A percentile compares a stretch with the other conserved stretches of the same genome.
phyloP scores from a whole-genome alignment of 257 asterid genomes.

The Nicotiana paniculata region DNA sequence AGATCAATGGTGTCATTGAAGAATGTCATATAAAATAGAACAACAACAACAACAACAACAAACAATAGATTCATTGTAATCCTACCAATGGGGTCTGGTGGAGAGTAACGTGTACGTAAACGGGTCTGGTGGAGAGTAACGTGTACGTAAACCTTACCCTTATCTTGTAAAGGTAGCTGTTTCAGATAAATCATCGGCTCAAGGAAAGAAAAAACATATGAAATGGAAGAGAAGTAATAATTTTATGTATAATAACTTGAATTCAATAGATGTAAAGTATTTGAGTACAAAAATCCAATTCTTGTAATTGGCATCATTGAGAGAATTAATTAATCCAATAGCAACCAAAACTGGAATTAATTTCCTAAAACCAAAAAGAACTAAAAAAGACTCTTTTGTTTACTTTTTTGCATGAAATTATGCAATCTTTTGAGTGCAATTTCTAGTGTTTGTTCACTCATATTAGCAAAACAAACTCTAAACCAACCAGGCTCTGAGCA shows the following conservation, averaged over 20 bases:
- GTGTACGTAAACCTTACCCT: too few species aligned
- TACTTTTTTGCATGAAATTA: conserved; percentile 30
- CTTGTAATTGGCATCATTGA: not conserved
- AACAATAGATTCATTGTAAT: too few species aligned
- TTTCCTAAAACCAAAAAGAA: not conserved
- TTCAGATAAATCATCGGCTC: not conserved
- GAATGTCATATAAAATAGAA: not conserved
- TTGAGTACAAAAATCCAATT: not conserved
- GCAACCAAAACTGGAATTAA: not conserved
- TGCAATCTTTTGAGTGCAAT: conserved; percentile 39
- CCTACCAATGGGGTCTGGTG: too few species aligned
- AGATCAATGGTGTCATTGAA: not conserved
- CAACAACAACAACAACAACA: not conserved
- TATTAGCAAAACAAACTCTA: conserved; percentile 47
- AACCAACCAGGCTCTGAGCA: conserved; percentile 55
- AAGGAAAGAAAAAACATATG: not conserved
- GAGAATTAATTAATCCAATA: not conserved
- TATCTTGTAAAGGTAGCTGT: too few species aligned
- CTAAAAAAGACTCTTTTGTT: not conserved
- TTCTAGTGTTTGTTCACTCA: conserved; percentile 35
- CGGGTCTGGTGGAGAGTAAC: too few species aligned
- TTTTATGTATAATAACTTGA: not conserved
- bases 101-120: rapidly evolving
- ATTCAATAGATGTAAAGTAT: not conserved
- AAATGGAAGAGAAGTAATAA: not conserved